Percentiles rank a stretch among this genome's conserved stretches.
Conservation (phyloP, 441 rosid genomes). For the Populus hybrid region DNA sequence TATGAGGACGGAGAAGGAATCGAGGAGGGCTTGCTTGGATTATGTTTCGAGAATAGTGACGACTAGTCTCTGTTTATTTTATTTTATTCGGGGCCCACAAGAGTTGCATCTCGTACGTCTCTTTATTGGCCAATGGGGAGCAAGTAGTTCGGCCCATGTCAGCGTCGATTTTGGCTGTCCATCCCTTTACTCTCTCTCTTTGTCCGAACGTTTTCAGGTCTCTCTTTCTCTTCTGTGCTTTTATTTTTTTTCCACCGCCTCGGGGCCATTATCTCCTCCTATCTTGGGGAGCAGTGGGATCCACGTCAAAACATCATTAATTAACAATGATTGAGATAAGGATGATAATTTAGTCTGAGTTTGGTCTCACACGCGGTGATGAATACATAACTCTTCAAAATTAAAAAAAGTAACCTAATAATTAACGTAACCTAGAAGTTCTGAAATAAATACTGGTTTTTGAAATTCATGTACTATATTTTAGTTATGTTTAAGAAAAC, state of each 20-base stretch:
- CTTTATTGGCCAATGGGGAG: conserved; percentile 13
- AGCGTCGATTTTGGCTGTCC: conserved; percentile 26
- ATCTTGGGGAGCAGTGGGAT: conserved; percentile 34
- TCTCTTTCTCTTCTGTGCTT: neutral
- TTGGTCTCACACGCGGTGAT: too few relatives aligned
- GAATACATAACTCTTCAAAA: too few relatives aligned
- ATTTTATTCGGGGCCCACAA: neutral
- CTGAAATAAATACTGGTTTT: too few relatives aligned
- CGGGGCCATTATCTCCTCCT: conserved; percentile 15
- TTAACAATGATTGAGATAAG: neutral
- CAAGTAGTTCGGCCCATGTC: conserved; percentile 34
- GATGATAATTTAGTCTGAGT: neutral
- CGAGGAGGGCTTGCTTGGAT: neutral
- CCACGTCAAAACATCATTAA: conserved; percentile 11
- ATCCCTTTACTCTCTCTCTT: too few relatives aligned
- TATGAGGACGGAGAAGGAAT: conserved; percentile 5
- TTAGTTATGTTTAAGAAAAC: too few relatives aligned
- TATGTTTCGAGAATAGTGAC: too few relatives aligned
- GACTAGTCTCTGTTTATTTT: too few relatives aligned
- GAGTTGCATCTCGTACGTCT: conserved; percentile 26
- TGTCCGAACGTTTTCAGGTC: neutral
- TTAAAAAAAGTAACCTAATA: too few relatives aligned
- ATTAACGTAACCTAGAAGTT: too few relatives aligned
- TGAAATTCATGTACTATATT: too few relatives aligned
- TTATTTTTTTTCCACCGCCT: neutral